Base-by-base conservation (phyloP, 139 green algal species). In the Volvox africanus region DNA sequence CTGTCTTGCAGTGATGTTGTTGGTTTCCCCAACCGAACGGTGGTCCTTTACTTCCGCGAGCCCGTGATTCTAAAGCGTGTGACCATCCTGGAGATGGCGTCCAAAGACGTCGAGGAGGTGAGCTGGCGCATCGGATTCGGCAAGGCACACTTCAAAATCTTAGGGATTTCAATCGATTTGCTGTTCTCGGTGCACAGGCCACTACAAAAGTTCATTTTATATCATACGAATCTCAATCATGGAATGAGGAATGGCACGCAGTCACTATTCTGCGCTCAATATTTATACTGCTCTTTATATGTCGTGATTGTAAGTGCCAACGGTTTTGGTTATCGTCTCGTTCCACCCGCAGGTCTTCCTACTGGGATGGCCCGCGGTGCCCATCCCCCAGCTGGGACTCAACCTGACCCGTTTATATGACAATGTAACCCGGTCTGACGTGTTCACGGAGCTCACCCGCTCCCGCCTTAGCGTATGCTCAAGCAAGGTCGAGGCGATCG, bases 41-140 rank as follows among this genome's bases (percentile, higher is more conserved):
- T 86, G 1, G 80, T 86, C 30, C 36, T 87, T 0, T 87, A 62
- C 81, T 87, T 87, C 61, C 81, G 81, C 1, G 81, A 87, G 81
- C 81, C 81, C 32, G 21, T 87, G 30, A 32, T 77, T 6, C 18
- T 87, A 32, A 77, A 87, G 26, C 28, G 55, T 30, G n/a, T 86
- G 18, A 6, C 14, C 26, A 55, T 86, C 6, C 17, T 28, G 11
- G 80, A 86, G 80, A 22, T 75, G 22, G 50, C 22, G 18, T 20
- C 36, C 24, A 24, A 6, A 16, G 79, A 37, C 20, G 79, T 67
- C 36, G 21, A 33, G 79, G 37, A 85, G 79, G 36, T 68, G 37
- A 30, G 78, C 35, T 21, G 3, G 12, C 44, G 44, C 44, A 55
- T 55, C 44, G 5, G 44, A 55, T 55, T 14, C 44, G 44, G 44